Base-by-base conservation (phyloP, 2,329 filamentous ascomycete genomes). In the Stenocarpella maydis region DNA sequence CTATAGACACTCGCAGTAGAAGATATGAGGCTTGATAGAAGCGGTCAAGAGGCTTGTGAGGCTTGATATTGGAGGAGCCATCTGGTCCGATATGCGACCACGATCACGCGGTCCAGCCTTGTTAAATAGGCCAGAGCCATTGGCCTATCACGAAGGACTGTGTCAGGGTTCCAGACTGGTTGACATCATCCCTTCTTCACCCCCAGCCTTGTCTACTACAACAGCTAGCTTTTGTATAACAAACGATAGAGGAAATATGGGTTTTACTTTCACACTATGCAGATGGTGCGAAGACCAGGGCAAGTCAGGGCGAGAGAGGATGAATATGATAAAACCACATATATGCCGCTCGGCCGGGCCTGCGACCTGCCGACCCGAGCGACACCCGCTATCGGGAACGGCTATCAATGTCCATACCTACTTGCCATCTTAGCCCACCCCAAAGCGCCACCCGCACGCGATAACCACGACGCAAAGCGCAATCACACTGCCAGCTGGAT, bases 81-180 rank as follows among this genome's bases (percentile, higher is more conserved):
- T n/a, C n/a, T n/a, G n/a, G n/a, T n/a, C n/a, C n/a, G n/a, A n/a
- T n/a, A n/a, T n/a, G n/a, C n/a, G 58, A 49, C 52, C 53, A 28
- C 49, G 49, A 71, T 54, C 69, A 71, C 69, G 69, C 69, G 41
- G 65, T 71, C 31, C 15, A 10, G n/a, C n/a, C n/a, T n/a, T n/a
- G n/a, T n/a, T n/a, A n/a, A n/a, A n/a, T 21, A 19, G 50, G 41
- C 24, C n/a, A 21, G 15, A 37, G 52, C 65, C 60, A 68, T 69
- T 71, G 66, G 26, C 69, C 69, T 68, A 71, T 68, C 58, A 43
- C 52, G 21, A 43, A 21, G 26, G 34, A n/a, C 58, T 17, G 15
- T 43, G 58, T 21, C 28, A 61, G 69, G 41, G 34, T 63, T 55
- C 19, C 58, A 47, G 9, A 39, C 50, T 15, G 19, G 39, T 41